Evolutionary conservation across 805 yeast species (phyloP).

Genomic region (Babjeviella inositovora): DNA sequence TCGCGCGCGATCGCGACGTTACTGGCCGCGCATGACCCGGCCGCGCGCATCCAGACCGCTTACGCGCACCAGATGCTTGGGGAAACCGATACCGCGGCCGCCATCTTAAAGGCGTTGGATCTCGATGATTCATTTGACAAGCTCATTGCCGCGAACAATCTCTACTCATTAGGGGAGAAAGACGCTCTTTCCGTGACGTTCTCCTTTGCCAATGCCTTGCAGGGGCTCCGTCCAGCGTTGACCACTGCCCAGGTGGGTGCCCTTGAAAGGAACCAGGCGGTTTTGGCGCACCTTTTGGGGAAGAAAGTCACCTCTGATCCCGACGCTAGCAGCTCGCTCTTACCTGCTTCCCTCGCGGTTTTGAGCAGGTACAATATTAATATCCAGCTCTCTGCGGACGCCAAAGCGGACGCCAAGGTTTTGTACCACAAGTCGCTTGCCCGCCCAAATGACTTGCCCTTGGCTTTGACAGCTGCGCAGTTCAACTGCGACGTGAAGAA

Average conservation of each 20-base stretch:
- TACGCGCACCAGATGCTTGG: constrained; percentile 12
- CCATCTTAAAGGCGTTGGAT: no score
- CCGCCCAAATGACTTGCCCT: constrained; percentile 11
- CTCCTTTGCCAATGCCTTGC: no score
- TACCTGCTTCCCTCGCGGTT: not conserved
- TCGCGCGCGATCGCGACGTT: constrained; percentile 9
- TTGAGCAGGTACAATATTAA: no score
- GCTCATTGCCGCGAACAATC: constrained; percentile 13
- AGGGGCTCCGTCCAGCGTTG: no score
- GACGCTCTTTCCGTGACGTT: no score
- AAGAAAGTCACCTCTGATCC: not conserved
- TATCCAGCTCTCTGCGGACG: no score
- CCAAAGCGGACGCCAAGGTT: constrained; percentile 13
- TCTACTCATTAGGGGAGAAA: constrained; percentile 7
- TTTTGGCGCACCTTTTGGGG: no score
- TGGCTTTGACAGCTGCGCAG: constrained; percentile 16
- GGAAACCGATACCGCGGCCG: no score
- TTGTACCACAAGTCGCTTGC: constrained; percentile 14
- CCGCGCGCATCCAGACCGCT: constrained; percentile 19
- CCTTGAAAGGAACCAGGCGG: no score
- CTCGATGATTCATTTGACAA: constrained; percentile 10
- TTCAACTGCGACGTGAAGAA: constrained; percentile 11
- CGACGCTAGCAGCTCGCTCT: not conserved
- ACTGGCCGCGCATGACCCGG: constrained; percentile 12
- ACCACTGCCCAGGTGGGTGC: no score